Evolutionary conservation across 2,329 filamentous ascomycete species (phyloP).

Genomic region (Mycosphaerella sp.): DNA sequence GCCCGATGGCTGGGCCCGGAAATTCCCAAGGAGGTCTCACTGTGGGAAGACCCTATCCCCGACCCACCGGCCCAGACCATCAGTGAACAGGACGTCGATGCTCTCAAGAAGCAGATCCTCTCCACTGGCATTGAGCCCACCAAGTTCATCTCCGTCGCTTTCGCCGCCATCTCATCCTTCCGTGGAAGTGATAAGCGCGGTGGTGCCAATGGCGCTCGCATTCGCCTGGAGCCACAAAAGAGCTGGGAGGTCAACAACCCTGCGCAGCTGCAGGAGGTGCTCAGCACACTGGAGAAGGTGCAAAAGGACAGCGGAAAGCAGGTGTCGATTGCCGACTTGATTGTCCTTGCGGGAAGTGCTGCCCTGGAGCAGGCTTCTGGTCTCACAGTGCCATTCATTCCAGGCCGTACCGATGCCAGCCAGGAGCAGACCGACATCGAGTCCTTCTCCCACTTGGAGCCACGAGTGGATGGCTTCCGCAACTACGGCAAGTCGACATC

Average conservation of each 20-base stretch:
- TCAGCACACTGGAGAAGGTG: constrained; percentile 56
- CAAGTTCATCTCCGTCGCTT: constrained; percentile 61
- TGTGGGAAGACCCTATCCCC: constrained; percentile 72
- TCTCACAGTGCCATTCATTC: constrained; percentile 62
- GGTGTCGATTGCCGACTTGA: constrained; percentile 71
- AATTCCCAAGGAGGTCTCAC: constrained; percentile 60
- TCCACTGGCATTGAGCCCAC: constrained; percentile 53
- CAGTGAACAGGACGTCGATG: constrained; percentile 56
- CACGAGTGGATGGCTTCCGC: constrained; percentile 68
- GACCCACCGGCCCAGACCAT: constrained; percentile 52
- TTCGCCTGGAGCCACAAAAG: constrained; percentile 65
- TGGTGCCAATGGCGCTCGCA: constrained; percentile 73
- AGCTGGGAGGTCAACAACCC: constrained; percentile 72
- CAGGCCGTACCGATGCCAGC: constrained; percentile 65
- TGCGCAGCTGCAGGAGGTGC: constrained; percentile 55
- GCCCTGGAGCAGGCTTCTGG: constrained; percentile 67
- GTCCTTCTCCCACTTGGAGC: constrained; percentile 62
- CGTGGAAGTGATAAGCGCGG: constrained; percentile 73
- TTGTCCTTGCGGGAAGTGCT: constrained; percentile 66
- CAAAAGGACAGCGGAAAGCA: constrained; percentile 60
- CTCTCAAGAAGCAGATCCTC: constrained; percentile 64
- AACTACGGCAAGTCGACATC: constrained; percentile 62
- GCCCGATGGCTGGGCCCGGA: constrained; percentile 69
- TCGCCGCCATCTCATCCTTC: constrained; percentile 66
- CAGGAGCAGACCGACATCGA: constrained; percentile 65